phyloP scores from a whole-genome alignment of 2,329 filamentous ascomycete genomes.

The Cucurbitaria berberidis region DNA sequence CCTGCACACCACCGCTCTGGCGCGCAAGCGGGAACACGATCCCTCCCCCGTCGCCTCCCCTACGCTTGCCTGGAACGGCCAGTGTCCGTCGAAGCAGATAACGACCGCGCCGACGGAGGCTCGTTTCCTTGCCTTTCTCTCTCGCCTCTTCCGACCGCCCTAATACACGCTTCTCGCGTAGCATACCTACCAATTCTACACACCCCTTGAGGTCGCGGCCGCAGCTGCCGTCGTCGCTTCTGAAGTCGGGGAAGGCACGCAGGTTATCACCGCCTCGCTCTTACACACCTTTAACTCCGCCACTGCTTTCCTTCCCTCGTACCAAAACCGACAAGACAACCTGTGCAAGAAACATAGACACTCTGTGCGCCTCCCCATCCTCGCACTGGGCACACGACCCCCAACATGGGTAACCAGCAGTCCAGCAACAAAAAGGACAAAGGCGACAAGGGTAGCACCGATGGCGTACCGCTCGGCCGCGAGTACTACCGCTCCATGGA shows the following conservation, averaged over 20 bases:
- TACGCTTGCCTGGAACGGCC: slow-evolving; percentile 33
- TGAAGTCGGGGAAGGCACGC: slow-evolving; percentile 22
- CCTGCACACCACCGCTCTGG: slow-evolving; percentile 45
- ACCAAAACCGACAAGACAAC: slow-evolving; percentile 1
- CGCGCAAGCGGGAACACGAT: slow-evolving; percentile 45
- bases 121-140: slow-evolving; percentile 53
- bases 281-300: slow-evolving; percentile 21
- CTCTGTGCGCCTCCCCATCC: slow-evolving; percentile 11
- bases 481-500: slow-evolving; percentile 82
- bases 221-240: slow-evolving; percentile 24
- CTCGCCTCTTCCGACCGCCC: slow-evolving; percentile 54
- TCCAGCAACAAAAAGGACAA: slow-evolving; percentile 64
- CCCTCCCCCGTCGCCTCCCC: slow-evolving; percentile 42
- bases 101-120: slow-evolving; percentile 51
- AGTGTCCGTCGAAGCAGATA: slow-evolving; percentile 42
- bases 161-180: slow-evolving; percentile 38
- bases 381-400: slow-evolving; percentile 29
- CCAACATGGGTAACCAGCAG: slow-evolving; percentile 76
- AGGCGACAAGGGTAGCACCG: slow-evolving; percentile 53
- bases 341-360: slow-evolving; percentile 16
- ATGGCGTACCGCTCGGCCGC: slow-evolving; percentile 72
- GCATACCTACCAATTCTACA: slow-evolving; percentile 12
- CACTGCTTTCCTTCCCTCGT: slow-evolving; percentile 19
- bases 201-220: slow-evolving; percentile 12
- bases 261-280: slow-evolving; percentile 17